Conservation (phyloP, 257 asterid species). For the Primulina huaijiensis region DNA sequence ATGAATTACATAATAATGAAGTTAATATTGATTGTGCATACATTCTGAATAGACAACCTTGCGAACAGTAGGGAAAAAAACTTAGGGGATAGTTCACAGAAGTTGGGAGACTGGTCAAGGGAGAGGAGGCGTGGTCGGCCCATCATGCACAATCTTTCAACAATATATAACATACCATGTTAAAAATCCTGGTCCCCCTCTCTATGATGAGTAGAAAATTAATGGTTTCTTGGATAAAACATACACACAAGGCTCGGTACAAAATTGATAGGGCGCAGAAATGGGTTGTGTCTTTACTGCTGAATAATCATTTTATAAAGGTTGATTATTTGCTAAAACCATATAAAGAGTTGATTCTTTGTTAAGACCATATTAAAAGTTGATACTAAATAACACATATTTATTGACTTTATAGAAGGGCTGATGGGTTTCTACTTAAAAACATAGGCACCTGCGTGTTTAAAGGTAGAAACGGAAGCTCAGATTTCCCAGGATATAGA, state of each 20-base stretch:
- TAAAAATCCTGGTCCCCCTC: too few species aligned
- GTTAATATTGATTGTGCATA: not conserved
- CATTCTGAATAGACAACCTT: not conserved
- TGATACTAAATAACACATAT: not conserved
- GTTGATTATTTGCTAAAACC: not conserved
- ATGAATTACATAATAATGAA: not conserved
- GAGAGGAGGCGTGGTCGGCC: too few species aligned
- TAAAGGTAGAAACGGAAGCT: constrained; percentile 85
- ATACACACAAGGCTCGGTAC: constrained; percentile 18
- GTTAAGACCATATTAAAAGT: not conserved
- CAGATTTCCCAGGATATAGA: constrained; percentile 88
- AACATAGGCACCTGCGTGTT: constrained; percentile 67
- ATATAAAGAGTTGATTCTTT: not conserved
- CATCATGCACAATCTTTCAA: not conserved
- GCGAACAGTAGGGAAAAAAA: not conserved
- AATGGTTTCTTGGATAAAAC: too few species aligned
- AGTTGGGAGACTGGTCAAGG: too few species aligned
- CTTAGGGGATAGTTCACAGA: not conserved
- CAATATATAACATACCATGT: too few species aligned
- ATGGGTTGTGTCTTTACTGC: not conserved
- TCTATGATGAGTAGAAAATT: too few species aligned
- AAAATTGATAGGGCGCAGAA: not conserved
- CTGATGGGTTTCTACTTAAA: constrained; percentile 1
- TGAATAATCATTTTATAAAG: not conserved
- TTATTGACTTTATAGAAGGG: not conserved